These are phyloP conservation scores for Asterophora lycoperdoides DNA, from an alignment of 768 basidiomycete genomes.

Conservation along the genomic window DNA sequence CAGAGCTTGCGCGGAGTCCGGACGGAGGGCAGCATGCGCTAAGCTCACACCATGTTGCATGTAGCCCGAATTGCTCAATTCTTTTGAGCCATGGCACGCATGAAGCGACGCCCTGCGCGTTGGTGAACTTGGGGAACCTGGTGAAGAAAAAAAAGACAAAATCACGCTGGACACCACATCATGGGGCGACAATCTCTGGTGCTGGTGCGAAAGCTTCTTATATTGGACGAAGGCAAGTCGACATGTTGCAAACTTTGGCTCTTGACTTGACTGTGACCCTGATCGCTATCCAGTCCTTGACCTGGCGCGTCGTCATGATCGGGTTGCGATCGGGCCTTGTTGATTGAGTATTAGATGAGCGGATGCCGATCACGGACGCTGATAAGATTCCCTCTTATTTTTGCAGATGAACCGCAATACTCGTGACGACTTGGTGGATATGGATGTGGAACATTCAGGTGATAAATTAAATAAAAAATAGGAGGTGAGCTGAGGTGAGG, in stretches of 20 bases:
- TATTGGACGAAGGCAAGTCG: background rate
- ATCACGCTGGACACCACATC: conserved; percentile 43
- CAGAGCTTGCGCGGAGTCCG: conserved; percentile 37
- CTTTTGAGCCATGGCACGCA: too few species aligned
- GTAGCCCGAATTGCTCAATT: too few species aligned
- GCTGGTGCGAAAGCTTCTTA: conserved; percentile 43
- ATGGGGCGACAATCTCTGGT: conserved; percentile 61
- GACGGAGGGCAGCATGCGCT: conserved; percentile 47
- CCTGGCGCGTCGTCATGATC: too few species aligned
- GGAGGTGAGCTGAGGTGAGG: background rate
- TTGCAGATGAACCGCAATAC: too few species aligned
- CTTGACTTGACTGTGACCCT: too few species aligned
- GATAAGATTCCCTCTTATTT: conserved; percentile 47
- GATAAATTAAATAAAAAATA: background rate
- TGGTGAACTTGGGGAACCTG: conserved; percentile 30
- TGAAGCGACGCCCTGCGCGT: conserved; percentile 33
- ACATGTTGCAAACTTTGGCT: too few species aligned
- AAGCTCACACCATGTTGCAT: too few species aligned
- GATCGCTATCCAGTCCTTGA: too few species aligned
- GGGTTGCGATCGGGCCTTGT: too few species aligned
- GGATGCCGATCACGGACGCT: conserved; percentile 52
- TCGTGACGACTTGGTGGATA: too few species aligned
- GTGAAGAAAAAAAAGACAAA: conserved; percentile 38
- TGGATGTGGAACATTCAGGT: background rate
- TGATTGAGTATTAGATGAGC: too few species aligned